These are phyloP conservation scores for Penicillium ucsense DNA, from an alignment of 495 filamentous ascomycete genomes.

Conservation along the genomic window DNA sequence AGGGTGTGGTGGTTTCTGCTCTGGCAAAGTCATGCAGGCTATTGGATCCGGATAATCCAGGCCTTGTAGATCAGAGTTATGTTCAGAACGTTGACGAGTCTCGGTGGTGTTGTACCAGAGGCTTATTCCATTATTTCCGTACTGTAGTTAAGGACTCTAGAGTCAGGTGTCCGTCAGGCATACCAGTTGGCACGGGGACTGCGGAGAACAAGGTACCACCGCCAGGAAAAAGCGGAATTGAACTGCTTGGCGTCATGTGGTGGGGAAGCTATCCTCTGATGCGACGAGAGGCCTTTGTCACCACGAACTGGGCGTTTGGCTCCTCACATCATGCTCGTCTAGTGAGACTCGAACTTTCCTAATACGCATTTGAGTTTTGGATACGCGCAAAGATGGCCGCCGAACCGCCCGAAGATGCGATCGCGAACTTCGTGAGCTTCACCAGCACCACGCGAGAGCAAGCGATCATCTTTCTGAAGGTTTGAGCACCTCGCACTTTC, in stretches of 20 bases:
- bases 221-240: constrained; percentile 6
- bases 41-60: too few relatives aligned
- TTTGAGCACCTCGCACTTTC: constrained; percentile 5
- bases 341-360: not conserved
- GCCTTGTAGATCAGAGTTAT: too few relatives aligned
- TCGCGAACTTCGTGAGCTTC: constrained; percentile 38
- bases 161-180: too few relatives aligned
- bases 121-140: too few relatives aligned
- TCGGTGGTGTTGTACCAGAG: too few relatives aligned
- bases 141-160: too few relatives aligned
- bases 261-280: constrained; percentile 19
- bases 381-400: constrained; percentile 22
- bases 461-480: constrained; percentile 41
- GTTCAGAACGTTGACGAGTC: too few relatives aligned
- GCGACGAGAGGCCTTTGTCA: constrained; percentile 3
- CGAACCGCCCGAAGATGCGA: constrained; percentile 37
- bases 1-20: too few relatives aligned
- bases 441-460: constrained; percentile 35
- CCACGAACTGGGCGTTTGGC: not conserved
- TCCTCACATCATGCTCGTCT: constrained; percentile 1
- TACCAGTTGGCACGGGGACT: not conserved
- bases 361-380: not conserved
- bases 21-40: too few relatives aligned
- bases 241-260: constrained; percentile 28
- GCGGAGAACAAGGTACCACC: not conserved